These are phyloP conservation scores for Hypoxylon sp. DNA, from an alignment of 2,329 filamentous ascomycete genomes.

Conservation along the genomic window DNA sequence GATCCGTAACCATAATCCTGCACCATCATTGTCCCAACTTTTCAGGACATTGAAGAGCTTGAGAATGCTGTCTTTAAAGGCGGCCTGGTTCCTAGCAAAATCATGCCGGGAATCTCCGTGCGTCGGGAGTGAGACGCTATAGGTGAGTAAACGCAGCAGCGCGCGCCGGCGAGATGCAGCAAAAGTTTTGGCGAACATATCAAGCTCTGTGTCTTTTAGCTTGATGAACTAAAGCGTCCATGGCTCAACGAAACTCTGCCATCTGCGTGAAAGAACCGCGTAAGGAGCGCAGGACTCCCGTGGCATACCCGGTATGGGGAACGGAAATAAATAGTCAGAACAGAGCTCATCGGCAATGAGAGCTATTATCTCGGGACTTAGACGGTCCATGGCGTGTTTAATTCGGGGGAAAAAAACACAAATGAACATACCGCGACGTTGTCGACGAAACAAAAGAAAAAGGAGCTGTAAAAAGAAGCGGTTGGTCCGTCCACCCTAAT, in stretches of 20 bases:
- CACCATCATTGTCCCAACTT: background rate
- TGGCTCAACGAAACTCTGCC: too few relatives aligned
- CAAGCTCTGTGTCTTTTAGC: too few relatives aligned
- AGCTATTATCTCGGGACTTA: background rate
- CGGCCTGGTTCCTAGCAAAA: background rate
- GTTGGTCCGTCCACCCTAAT: too few relatives aligned
- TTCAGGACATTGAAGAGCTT: background rate
- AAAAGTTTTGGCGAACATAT: background rate
- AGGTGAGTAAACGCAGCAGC: background rate
- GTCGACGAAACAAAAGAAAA: too few relatives aligned
- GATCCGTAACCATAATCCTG: background rate
- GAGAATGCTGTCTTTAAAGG: background rate
- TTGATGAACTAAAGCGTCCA: too few relatives aligned
- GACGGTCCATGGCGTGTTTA: background rate
- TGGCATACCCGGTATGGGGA: too few relatives aligned
- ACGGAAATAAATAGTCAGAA: too few relatives aligned
- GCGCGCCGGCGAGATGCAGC: background rate
- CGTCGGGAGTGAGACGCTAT: background rate
- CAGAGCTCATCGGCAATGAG: background rate
- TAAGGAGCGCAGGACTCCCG: too few relatives aligned
- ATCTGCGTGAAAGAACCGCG: too few relatives aligned
- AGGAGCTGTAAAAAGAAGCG: too few relatives aligned
- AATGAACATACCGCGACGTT: too few relatives aligned
- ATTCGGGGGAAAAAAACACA: too few relatives aligned
- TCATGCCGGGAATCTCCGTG: background rate